These are phyloP conservation scores for Ganoderma multipileum DNA, from an alignment of 1,284 basidiomycete species.

Conservation along the genomic window DNA sequence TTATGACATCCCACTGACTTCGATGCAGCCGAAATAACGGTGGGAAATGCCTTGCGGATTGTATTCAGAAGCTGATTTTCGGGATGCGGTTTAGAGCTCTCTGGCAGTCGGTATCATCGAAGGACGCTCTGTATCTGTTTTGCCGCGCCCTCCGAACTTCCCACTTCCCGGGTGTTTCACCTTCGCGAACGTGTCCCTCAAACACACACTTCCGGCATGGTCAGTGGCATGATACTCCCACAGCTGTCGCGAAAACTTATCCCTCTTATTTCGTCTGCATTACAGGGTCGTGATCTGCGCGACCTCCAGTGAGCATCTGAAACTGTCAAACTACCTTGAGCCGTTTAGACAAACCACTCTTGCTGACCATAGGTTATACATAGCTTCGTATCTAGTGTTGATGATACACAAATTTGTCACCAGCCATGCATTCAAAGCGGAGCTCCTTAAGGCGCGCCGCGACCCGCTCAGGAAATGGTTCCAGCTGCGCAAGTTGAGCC, in stretches of 20 bases:
- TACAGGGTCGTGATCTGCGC: constrained; percentile 2
- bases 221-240: not conserved
- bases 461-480: not conserved
- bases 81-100: not conserved
- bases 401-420: constrained; percentile 4
- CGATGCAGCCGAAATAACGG: not conserved
- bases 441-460: not conserved
- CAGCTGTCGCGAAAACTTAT: not conserved
- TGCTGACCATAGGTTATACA: not conserved
- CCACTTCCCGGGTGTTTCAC: constrained; percentile 2
- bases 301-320: not conserved
- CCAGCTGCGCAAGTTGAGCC: not conserved
- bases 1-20: not conserved
- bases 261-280: not conserved
- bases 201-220: constrained; percentile 1
- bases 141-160: not conserved
- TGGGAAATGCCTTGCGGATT: not conserved
- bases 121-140: not conserved
- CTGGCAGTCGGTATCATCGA: not conserved
- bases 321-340: not conserved
- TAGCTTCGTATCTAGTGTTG: not conserved
- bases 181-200: not conserved
- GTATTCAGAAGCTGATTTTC: not conserved
- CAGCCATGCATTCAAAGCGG: constrained; percentile 4
- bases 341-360: not conserved